Percentiles rank a stretch among this genome's conserved stretches.
phyloP scores from a whole-genome alignment of 2,329 filamentous ascomycete genomes.

The Colletotrichum lini region DNA sequence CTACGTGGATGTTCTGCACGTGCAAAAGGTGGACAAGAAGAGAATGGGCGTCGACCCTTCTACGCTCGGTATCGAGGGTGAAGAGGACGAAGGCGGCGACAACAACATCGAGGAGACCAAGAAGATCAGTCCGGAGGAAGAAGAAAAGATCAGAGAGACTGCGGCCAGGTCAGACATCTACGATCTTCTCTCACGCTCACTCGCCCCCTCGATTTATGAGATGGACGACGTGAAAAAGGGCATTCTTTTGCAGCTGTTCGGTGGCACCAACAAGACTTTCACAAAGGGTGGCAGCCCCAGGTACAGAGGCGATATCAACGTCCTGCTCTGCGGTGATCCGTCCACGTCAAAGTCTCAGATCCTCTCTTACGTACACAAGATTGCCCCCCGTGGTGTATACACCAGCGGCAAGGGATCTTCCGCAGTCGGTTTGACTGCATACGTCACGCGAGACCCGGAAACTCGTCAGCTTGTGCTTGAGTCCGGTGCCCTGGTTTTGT shows the following conservation, averaged over 20 bases:
- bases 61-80: constrained; percentile 86
- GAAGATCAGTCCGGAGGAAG: constrained; percentile 87
- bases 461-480: constrained; percentile 85
- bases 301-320: constrained; percentile 97
- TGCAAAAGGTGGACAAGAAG: constrained; percentile 97
- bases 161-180: constrained; percentile 89
- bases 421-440: constrained; percentile 85
- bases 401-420: constrained; percentile 87
- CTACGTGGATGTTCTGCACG: constrained; percentile 94
- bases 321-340: constrained; percentile 95
- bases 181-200: constrained; percentile 88
- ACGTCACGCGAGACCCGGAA: constrained; percentile 85
- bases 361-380: constrained; percentile 95
- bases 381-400: constrained; percentile 89
- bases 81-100: constrained; percentile 74
- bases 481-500: constrained; percentile 83
- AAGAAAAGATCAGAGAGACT: constrained; percentile 87
- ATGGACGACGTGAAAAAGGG: constrained; percentile 99
- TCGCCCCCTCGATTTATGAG: constrained; percentile 96
- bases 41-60: constrained; percentile 92
- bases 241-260: constrained; percentile 95
- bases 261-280: constrained; percentile 98
- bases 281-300: constrained; percentile 95
- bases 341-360: constrained; percentile 97
- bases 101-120: constrained; percentile 86